These are phyloP conservation scores for Claviceps maximensis DNA, from an alignment of 2,329 filamentous ascomycete genomes.

Conservation along the genomic window DNA sequence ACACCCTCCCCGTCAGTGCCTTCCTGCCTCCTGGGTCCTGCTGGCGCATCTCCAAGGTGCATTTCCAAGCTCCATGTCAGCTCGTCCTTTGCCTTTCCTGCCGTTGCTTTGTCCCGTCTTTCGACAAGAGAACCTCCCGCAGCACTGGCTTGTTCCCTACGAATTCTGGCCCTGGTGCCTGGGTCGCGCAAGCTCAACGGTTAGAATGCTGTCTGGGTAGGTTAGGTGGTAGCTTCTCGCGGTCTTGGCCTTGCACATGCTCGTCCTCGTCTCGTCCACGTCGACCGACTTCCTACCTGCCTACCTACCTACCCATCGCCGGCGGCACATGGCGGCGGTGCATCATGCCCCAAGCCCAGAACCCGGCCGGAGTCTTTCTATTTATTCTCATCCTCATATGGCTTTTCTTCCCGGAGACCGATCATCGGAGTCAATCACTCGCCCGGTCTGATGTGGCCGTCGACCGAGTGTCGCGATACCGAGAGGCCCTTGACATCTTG, in stretches of 20 bases:
- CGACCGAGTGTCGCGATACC: slow-evolving; percentile 37
- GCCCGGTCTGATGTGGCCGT: slow-evolving; percentile 23
- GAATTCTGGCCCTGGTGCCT: neutral
- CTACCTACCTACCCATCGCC: neutral
- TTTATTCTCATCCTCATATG: slow-evolving; percentile 25
- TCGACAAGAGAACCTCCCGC: too few species aligned
- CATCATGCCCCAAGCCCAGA: slow-evolving; percentile 32
- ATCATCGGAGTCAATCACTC: slow-evolving; percentile 20
- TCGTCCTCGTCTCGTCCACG: neutral
- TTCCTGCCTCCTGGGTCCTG: too few species aligned
- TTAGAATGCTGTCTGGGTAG: slow-evolving; percentile 8
- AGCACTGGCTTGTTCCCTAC: neutral
- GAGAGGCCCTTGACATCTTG: slow-evolving; percentile 37
- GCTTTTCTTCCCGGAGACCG: slow-evolving; percentile 24
- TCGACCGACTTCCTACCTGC: neutral
- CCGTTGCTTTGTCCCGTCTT: too few species aligned
- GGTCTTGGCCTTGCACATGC: neutral
- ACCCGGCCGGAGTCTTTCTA: slow-evolving; percentile 20
- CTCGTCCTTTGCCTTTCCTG: too few species aligned
- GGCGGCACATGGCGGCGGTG: slow-evolving; percentile 6
- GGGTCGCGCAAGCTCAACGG: neutral
- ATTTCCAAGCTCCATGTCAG: too few species aligned
- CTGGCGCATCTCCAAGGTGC: too few species aligned
- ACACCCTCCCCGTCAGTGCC: too few species aligned
- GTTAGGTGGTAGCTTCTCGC: slow-evolving; percentile 6